Evolutionary conservation across 768 basidiomycete species (phyloP).

Genomic region (Phylloporus sp.): DNA sequence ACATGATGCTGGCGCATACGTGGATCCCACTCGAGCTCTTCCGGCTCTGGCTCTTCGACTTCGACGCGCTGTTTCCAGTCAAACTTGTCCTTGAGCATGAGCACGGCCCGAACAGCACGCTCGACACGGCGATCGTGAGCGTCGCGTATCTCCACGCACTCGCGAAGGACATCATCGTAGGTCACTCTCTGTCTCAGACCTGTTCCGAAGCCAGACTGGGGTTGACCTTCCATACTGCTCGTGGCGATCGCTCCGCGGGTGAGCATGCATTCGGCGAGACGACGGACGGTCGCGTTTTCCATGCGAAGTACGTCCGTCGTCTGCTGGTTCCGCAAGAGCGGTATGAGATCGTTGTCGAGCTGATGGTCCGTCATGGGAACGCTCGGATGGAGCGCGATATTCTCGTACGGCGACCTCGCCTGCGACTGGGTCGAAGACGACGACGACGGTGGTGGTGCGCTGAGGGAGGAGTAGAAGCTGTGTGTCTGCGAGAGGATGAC

Average conservation of each 20-base stretch:
- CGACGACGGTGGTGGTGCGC: conserved; percentile 34
- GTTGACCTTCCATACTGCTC: conserved; percentile 41
- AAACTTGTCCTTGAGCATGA: conserved; percentile 71
- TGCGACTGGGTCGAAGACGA: conserved; percentile 20
- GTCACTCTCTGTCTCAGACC: conserved; percentile 24
- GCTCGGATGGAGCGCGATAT: conserved; percentile 64
- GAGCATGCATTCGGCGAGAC: conserved; percentile 61
- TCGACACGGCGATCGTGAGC: conserved; percentile 76
- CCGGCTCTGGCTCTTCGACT: conserved; percentile 74
- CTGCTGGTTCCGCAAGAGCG: conserved; percentile 73
- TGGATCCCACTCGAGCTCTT: conserved; percentile 71
- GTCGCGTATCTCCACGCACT: conserved; percentile 59
- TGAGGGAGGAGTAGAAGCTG: conserved; percentile 63
- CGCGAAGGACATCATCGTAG: conserved; percentile 57
- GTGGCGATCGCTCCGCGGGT: conserved; percentile 46
- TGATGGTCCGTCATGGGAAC: conserved; percentile 54
- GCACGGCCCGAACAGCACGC: conserved; percentile 72
- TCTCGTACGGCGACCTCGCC: conserved; percentile 44
- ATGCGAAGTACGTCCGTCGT: conserved; percentile 67
- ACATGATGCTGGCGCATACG: conserved; percentile 29
- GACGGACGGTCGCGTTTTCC: conserved; percentile 69
- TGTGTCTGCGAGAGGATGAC: conserved; percentile 79
- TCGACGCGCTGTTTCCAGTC: conserved; percentile 81
- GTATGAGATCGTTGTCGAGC: conserved; percentile 68
- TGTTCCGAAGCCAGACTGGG: conserved; percentile 21